Conservation (phyloP, 768 basidiomycete species). For the Boletus edulis region DNA sequence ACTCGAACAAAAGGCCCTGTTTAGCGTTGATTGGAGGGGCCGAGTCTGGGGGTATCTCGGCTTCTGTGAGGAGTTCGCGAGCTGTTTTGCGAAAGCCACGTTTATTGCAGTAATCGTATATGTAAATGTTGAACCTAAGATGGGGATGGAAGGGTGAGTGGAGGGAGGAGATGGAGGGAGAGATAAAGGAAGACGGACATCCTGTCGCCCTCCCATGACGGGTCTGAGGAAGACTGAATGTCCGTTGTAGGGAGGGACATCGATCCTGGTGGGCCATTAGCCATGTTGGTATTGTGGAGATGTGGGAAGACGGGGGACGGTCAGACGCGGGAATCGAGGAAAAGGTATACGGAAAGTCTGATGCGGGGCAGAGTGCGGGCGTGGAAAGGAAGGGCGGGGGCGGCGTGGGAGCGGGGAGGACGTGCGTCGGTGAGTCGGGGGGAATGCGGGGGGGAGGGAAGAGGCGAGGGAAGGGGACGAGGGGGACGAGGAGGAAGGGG, state of each 20-base stretch:
- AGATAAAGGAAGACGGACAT: conserved; percentile 50
- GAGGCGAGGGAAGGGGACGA: not conserved
- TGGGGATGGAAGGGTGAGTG: conserved; percentile 6
- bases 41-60: conserved; percentile 60
- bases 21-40: conserved; percentile 78
- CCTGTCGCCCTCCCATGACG: conserved; percentile 83
- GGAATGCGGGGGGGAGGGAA: not conserved
- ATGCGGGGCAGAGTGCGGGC: no score
- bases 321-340: conserved; percentile 2
- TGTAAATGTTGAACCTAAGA: conserved; percentile 85
- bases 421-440: not conserved
- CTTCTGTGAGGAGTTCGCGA: conserved; percentile 61
- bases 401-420: not conserved
- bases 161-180: not conserved
- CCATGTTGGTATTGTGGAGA: conserved; percentile 11
- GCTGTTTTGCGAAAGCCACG: conserved; percentile 77
- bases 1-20: conserved; percentile 85
- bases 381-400: not conserved
- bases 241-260: conserved; percentile 18
- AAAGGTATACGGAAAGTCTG: not conserved
- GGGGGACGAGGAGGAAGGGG: not conserved
- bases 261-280: conserved; percentile 23
- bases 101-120: conserved; percentile 81
- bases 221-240: conserved; percentile 23
- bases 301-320: not conserved